Base-by-base conservation (phyloP, 2,329 filamentous ascomycete species). In the Fusarium sp. region DNA sequence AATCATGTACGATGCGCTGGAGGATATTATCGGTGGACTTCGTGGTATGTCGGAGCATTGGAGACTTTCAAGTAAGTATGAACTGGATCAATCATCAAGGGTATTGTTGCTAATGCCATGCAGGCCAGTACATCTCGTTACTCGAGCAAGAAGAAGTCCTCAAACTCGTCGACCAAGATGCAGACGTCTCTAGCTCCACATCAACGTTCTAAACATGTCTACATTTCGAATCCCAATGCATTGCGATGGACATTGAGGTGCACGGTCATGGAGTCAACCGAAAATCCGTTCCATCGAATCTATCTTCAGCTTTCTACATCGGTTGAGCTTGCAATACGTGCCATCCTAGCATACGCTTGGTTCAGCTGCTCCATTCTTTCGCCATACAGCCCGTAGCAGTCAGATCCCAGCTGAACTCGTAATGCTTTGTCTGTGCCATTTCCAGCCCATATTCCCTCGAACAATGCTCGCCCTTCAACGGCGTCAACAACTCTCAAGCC, bases 1-100 rank as follows among this genome's bases (percentile, higher is more conserved):
- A 4, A 22, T 42, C 4, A 72, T 75, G 63, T 47, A 35, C n/a
- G 47, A 63, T 27, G 63, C 68, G 1, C 35, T 76, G 18, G 22
- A 58, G 20, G 42, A 71, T 4, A 65, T 75, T 31, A 16, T 74
- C 1, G 11, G 4, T 2, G 62, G 68, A 1, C 54, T 75, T 6
- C n/a, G 25, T 4, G n/a, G 6, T 3, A 27, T 66, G 18, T n/a
- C 57, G 2, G 42, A 61, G n/a, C 42, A 50, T 4, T 69, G 66
- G 38, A 38, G 3, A 7, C 16, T 69, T 27, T 63, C 66, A 33
- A 22, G 66, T 71, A 18, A 58, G 66, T 20, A 42, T 38, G 13
- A 1, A 22, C 7, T 5, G 7, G 4, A 2, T 16, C 18, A 36
- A 18, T 4, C 29, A 10, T 25, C 8, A 14, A 11, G 6, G 2